Evolutionary conservation across 78 protist species (phyloP).

Genomic region (Blattamonas nauphoetae): DNA sequence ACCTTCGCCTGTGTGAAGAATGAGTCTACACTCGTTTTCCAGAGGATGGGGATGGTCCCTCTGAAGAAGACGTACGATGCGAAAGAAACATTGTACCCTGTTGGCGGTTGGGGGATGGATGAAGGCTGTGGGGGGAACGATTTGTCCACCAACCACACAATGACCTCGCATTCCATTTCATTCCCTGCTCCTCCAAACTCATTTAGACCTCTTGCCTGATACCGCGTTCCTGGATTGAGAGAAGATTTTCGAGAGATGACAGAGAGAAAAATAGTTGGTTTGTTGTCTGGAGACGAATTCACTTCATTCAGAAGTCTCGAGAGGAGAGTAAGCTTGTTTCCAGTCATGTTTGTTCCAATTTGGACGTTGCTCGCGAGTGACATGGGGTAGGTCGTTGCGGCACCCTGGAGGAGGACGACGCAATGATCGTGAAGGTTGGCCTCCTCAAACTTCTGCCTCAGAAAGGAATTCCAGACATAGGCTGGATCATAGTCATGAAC

Average conservation of each 20-base stretch:
- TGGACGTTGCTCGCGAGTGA: background rate
- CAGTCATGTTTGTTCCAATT: background rate
- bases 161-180: background rate
- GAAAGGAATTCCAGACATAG: background rate
- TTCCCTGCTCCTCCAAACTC: background rate
- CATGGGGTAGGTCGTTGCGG: background rate
- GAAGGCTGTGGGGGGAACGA: too few relatives aligned
- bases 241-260: background rate
- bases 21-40: background rate
- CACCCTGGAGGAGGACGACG: background rate
- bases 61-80: background rate
- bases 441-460: background rate
- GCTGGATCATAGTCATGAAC: background rate
- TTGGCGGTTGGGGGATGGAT: too few relatives aligned
- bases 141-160: too few relatives aligned
- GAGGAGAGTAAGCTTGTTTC: background rate
- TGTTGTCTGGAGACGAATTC: background rate
- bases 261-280: background rate
- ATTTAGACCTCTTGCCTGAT: background rate
- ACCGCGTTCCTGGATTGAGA: background rate
- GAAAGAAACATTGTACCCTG: too few relatives aligned
- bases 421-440: background rate
- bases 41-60: background rate
- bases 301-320: background rate
- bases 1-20: background rate